Conservation (phyloP, 768 basidiomycete species). For the Pulveroboletus ravenelii region DNA sequence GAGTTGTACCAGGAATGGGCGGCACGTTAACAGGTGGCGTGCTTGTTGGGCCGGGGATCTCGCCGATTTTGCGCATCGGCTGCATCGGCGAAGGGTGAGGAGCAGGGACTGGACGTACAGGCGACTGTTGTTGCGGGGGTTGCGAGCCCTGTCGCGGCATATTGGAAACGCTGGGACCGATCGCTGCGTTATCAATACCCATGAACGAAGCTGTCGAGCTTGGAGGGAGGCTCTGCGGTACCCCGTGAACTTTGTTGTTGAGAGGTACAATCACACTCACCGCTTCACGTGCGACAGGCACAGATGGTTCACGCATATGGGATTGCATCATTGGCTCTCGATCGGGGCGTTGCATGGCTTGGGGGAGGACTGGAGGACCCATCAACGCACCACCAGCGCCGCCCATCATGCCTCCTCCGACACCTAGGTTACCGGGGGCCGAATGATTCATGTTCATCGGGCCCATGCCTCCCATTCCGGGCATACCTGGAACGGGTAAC, state of each 20-base stretch:
- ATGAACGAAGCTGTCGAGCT: constrained; percentile 20
- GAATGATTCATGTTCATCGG: constrained; percentile 19
- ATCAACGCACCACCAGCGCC: constrained; percentile 33
- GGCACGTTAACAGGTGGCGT: constrained; percentile 17
- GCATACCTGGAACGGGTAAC: constrained; percentile 13
- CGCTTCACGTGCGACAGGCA: constrained; percentile 23
- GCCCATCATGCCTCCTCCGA: constrained; percentile 24
- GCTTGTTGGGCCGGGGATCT: constrained; percentile 9
- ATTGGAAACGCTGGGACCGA: constrained; percentile 7
- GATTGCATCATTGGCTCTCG: constrained; percentile 24
- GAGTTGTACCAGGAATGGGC: constrained; percentile 24
- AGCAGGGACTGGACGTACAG: constrained; percentile 14
- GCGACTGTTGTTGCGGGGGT: constrained; percentile 28
- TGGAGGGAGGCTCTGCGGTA: constrained; percentile 24
- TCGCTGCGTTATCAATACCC: constrained; percentile 14
- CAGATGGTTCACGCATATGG: constrained; percentile 24
- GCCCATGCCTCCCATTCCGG: constrained; percentile 15
- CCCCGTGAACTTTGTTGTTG: not conserved
- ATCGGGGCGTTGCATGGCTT: constrained; percentile 21
- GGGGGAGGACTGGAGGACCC: constrained; percentile 37
- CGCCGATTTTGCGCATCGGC: constrained; percentile 18
- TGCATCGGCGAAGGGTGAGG: constrained; percentile 23
- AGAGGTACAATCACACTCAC: constrained; percentile 9
- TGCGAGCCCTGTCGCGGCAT: constrained; percentile 22
- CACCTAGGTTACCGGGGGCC: constrained; percentile 15